phyloP scores from a whole-genome alignment of 306 rosid species.

The Castanea crenata region DNA sequence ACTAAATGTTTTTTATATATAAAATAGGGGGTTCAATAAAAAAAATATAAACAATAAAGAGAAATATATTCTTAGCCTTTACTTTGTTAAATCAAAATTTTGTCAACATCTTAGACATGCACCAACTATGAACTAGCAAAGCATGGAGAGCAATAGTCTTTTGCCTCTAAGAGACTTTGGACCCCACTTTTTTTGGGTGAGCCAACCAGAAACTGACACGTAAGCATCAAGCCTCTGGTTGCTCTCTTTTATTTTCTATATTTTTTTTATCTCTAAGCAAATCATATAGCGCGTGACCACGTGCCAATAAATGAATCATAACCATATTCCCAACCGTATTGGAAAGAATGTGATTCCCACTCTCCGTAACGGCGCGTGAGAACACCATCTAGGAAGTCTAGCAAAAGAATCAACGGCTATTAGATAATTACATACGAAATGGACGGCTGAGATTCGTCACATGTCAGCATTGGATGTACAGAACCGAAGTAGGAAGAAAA shows the following conservation, averaged over 20 bases:
- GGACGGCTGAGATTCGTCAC: slow-evolving; percentile 20
- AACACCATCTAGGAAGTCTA: no score
- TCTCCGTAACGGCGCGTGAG: not conserved
- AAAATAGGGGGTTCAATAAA: not conserved
- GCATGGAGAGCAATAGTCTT: not conserved
- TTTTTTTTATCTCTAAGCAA: no score
- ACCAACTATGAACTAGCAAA: not conserved
- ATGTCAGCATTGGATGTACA: not conserved
- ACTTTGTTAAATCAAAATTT: not conserved
- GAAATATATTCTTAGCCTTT: not conserved
- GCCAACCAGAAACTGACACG: not conserved
- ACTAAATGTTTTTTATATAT: no score
- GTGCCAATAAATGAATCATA: not conserved
- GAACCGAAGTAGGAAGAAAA: slow-evolving; percentile 1
- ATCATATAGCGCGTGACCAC: not conserved
- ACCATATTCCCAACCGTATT: not conserved
- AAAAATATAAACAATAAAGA: not conserved
- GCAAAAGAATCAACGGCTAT: slow-evolving; percentile 1
- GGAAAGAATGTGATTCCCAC: not conserved
- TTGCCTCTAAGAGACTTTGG: not conserved
- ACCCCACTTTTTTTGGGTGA: not conserved
- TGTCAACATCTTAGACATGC: not conserved
- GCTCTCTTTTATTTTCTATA: not conserved
- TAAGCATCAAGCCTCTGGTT: not conserved
- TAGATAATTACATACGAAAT: not conserved